phyloP scores from a whole-genome alignment of 768 basidiomycete genomes.

The Pisolithus orientalis region DNA sequence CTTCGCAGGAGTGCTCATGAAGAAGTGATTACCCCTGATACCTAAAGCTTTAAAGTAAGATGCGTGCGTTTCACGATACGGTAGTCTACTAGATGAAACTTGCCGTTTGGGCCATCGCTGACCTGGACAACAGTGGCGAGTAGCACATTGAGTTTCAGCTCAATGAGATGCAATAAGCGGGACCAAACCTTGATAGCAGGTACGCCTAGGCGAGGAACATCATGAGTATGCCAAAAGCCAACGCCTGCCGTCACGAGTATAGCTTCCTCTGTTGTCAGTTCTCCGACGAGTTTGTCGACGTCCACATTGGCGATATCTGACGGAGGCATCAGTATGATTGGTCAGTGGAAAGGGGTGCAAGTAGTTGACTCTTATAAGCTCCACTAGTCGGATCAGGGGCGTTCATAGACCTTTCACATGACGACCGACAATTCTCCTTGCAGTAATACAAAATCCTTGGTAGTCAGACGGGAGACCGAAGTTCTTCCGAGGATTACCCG shows the following conservation, averaged over 20 bases:
- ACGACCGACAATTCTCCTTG: neutral
- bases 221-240: slow-evolving; percentile 73
- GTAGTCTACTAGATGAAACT: slow-evolving; percentile 10
- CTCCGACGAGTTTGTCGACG: slow-evolving; percentile 55
- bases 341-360: neutral
- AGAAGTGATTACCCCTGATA: slow-evolving; percentile 69
- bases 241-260: slow-evolving; percentile 68
- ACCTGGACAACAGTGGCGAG: slow-evolving; percentile 32
- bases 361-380: neutral
- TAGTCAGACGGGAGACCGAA: too few species aligned
- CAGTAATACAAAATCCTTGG: neutral
- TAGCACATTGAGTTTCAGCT: slow-evolving; percentile 2
- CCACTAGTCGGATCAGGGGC: neutral
- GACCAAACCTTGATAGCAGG: slow-evolving; percentile 56
- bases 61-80: neutral
- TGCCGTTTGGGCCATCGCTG: slow-evolving; percentile 77
- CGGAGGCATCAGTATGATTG: slow-evolving; percentile 44
- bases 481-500: too few species aligned
- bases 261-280: slow-evolving; percentile 68
- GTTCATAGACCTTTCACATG: neutral
- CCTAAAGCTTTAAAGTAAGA: slow-evolving; percentile 19
- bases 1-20: slow-evolving; percentile 78
- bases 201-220: slow-evolving; percentile 57
- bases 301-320: slow-evolving; percentile 65
- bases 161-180: slow-evolving; percentile 3